Percentiles rank a stretch among this genome's conserved stretches.
These are phyloP conservation scores for Paramecium pentaurelia DNA, from an alignment of 73 alveolate species.

Conservation along the genomic window DNA sequence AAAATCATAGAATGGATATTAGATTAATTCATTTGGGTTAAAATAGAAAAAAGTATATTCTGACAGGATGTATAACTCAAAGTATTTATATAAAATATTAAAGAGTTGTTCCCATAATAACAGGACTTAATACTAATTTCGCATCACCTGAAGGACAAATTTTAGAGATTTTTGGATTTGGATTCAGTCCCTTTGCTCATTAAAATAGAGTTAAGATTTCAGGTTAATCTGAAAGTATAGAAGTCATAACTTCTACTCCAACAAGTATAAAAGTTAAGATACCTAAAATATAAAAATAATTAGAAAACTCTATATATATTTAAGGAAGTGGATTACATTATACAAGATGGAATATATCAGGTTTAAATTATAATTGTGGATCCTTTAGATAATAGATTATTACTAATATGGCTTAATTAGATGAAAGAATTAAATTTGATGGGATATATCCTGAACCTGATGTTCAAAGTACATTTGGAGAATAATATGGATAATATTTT, in stretches of 20 bases:
- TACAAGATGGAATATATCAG: neutral
- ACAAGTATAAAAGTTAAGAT: neutral
- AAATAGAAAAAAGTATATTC: neutral
- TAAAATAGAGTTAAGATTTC: neutral
- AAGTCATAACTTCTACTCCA: neutral
- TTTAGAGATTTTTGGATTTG: neutral
- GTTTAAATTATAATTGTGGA: neutral
- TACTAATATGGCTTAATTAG: neutral
- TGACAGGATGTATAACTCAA: neutral
- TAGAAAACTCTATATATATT: neutral
- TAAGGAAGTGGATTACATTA: neutral
- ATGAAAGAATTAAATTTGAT: neutral
- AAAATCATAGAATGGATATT: neutral
- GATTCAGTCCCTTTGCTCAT: neutral
- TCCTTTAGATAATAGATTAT: neutral
- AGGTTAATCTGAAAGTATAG: neutral
- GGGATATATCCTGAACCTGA: conserved; percentile 38
- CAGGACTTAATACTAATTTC: neutral
- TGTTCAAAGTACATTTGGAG: neutral
- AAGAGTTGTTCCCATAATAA: neutral
- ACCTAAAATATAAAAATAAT: neutral
- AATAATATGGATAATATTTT: conserved; percentile 24
- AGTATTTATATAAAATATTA: neutral
- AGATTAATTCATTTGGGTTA: neutral
- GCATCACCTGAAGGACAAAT: conserved; percentile 23